These are phyloP conservation scores for Papilionanthe hybrid DNA, from an alignment of 116 monocot genomes.

Conservation along the genomic window DNA sequence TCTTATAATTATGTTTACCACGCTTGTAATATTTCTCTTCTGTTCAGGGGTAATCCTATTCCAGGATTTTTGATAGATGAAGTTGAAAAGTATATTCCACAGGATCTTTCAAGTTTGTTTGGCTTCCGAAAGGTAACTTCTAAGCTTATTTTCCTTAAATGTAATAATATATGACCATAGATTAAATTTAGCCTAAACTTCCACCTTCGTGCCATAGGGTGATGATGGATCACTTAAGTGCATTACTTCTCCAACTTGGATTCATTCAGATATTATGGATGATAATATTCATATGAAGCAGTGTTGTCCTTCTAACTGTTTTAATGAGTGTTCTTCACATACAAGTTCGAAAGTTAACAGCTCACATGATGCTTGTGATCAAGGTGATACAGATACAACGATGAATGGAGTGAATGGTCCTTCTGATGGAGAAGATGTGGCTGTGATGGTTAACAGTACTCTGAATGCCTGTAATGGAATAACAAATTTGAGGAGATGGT, in stretches of 20 bases:
- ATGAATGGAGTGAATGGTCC: slow-evolving; percentile 17
- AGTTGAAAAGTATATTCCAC: slow-evolving; percentile 76
- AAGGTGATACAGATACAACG: slow-evolving; percentile 8
- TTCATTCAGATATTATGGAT: slow-evolving; percentile 97
- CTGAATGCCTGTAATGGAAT: slow-evolving; percentile 17
- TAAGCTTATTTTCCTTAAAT: background rate
- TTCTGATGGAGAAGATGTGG: slow-evolving; percentile 5
- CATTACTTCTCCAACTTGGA: slow-evolving; percentile 62
- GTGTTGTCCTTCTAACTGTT: slow-evolving; percentile 8
- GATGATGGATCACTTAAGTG: slow-evolving; percentile 21
- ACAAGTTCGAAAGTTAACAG: slow-evolving; percentile 16
- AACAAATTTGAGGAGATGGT: slow-evolving; percentile 27
- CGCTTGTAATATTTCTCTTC: background rate
- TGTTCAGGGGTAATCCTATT: slow-evolving; percentile 83
- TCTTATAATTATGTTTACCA: background rate
- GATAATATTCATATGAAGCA: slow-evolving; percentile 81
- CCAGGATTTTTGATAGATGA: slow-evolving; percentile 64
- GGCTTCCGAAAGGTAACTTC: slow-evolving; percentile 52
- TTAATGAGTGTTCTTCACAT: slow-evolving; percentile 18
- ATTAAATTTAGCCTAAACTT: slow-evolving; percentile 8
- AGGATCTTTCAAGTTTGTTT: slow-evolving; percentile 45
- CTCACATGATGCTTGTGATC: slow-evolving; percentile 17
- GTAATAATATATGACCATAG: background rate
- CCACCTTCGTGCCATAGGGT: slow-evolving; percentile 37
- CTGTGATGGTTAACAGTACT: slow-evolving; percentile 12